Percentiles rank a stretch among this genome's conserved stretches.
Conservation (phyloP, 23 red algal species). For the Gracilaria caudata region DNA sequence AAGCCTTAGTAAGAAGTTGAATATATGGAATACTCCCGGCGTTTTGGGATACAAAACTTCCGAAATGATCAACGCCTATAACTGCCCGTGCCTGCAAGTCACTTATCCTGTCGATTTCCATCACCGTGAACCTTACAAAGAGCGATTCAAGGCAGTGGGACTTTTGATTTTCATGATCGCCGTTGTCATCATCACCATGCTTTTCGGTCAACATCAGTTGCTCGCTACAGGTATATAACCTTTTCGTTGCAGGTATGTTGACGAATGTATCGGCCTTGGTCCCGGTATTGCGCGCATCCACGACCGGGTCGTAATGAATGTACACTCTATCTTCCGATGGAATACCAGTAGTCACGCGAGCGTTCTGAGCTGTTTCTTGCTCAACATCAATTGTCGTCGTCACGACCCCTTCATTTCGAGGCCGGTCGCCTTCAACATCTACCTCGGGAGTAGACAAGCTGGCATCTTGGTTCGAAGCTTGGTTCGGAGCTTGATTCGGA, state of each 20-base stretch:
- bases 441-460: not conserved
- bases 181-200: not conserved
- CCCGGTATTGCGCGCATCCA: conserved; percentile 18
- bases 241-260: conserved; percentile 24
- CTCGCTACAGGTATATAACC: conserved; percentile 14
- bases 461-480: not conserved
- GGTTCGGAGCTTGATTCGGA: not conserved
- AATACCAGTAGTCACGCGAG: not conserved
- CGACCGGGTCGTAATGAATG: conserved; percentile 42
- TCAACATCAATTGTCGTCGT: not conserved
- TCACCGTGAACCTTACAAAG: conserved; percentile 23
- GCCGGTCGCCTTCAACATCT: not conserved
- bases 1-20: conserved; percentile 25
- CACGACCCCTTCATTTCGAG: not conserved
- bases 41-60: conserved; percentile 24
- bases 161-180: not conserved
- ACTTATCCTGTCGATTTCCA: conserved; percentile 47
- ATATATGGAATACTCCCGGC: conserved; percentile 37
- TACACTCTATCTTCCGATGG: not conserved
- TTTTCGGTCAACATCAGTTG: not conserved
- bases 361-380: not conserved
- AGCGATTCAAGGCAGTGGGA: conserved; percentile 3
- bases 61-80: conserved; percentile 34
- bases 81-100: conserved; percentile 39
- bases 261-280: conserved; percentile 18